Evolutionary conservation across 352 stramenopile genomes (phyloP), one percentile per base, ranked within the genome.

Genomic region (Thalassiosira mediterranea): DNA sequence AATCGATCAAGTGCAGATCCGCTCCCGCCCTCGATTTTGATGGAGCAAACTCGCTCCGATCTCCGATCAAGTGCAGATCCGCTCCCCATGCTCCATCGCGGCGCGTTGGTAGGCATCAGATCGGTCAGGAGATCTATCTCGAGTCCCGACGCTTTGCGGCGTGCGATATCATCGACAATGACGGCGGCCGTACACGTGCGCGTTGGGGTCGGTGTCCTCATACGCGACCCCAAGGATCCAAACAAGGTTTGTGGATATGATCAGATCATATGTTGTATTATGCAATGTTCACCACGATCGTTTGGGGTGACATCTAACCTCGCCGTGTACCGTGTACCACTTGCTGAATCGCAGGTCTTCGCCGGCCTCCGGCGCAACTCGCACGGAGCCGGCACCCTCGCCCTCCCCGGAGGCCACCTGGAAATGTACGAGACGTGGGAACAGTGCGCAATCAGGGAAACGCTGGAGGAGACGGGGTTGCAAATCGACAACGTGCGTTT

Each of bases 381-480:
- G 49, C 79, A 83, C 15, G 67, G 87, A 0, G 63, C 70, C 15
- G 68, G 80, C 28, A 85, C 83, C 10, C 37, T 87, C 11, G 72
- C 79, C 19, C 75, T 89, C 21, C 80, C 76, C 10, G 85, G 87
- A 21, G 87, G 87, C 23, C 87, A 93, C 64, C 70, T 93, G 23
- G 87, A 93, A 83, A 78, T 93, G 71, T 86, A 78, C 51, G 90
- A 95, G 82, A 75, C 48, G 23, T 95, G 89, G 87, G 69, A 91
- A 58, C 29, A 83, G 25, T 93, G 87, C 72, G 88, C 88, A 0
- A 79, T 68, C 46, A 71, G 90, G 60, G 90, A 95, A 80, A 80
- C 92, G 40, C 23, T 70, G 19, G 90, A 95, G 79, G 90, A 95
- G 79, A 92, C 83, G 59, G 83, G 84, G 51, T 48, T 95, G 38